A percentile compares a stretch with the other conserved stretches of the same genome.
Evolutionary conservation across 2,329 filamentous ascomycete genomes (phyloP).

Genomic region (Aspergillus fumigatus): DNA sequence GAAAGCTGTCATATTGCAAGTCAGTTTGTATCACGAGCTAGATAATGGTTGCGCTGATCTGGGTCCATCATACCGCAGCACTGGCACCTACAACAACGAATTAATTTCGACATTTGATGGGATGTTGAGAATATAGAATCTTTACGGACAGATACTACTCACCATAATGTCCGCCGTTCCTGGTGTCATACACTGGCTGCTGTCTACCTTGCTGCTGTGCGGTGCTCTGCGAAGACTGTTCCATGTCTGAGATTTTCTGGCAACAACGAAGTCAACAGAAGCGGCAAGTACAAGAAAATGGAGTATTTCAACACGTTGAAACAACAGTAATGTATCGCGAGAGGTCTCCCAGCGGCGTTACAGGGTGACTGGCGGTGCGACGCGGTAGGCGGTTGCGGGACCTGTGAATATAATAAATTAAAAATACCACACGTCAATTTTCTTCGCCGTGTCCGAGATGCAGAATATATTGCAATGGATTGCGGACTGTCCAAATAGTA

Average conservation of each 20-base stretch:
- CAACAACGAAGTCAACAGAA: neutral
- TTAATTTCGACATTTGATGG: slow-evolving; percentile 5
- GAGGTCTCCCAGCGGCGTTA: neutral
- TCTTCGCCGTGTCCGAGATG: neutral
- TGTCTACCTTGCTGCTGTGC: slow-evolving; percentile 58
- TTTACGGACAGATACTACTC: slow-evolving; percentile 23
- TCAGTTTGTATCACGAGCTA: slow-evolving; percentile 4
- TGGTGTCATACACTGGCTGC: slow-evolving; percentile 66
- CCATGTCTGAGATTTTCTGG: slow-evolving; percentile 41
- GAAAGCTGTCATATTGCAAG: slow-evolving; percentile 59
- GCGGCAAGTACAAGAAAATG: neutral
- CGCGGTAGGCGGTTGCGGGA: neutral
- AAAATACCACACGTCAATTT: neutral
- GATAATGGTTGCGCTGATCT: slow-evolving; percentile 1
- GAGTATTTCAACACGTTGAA: neutral
- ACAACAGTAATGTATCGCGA: neutral
- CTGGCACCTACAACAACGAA: slow-evolving; percentile 54
- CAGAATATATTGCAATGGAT: neutral
- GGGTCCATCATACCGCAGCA: slow-evolving; percentile 54
- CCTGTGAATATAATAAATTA: neutral
- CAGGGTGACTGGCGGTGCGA: neutral
- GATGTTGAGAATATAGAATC: neutral
- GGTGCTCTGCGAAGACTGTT: slow-evolving; percentile 51
- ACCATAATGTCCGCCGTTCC: slow-evolving; percentile 75
- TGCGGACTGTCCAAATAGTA: neutral